phyloP scores from a whole-genome alignment of 2,329 filamentous ascomycete genomes.

The Phyllosticta citriasiana region DNA sequence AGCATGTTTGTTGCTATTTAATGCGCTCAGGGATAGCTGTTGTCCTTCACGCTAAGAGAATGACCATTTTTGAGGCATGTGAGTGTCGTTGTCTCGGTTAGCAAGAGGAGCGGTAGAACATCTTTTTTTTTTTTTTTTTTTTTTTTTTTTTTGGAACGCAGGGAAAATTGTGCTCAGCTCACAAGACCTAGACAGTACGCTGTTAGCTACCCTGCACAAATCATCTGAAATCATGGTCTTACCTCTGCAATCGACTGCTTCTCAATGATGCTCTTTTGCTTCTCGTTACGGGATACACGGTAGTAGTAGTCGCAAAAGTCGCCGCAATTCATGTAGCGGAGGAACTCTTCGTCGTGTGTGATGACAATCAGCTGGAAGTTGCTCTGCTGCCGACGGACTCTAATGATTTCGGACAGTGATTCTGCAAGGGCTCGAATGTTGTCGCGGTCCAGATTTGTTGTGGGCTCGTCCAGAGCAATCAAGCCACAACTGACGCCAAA shows the following conservation, averaged over 20 bases:
- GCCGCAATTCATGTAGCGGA: conserved; percentile 84
- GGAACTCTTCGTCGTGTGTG: conserved; percentile 95
- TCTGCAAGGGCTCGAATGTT: conserved; percentile 86
- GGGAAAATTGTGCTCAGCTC: not conserved
- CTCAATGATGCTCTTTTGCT: conserved; percentile 81
- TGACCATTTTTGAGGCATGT: not conserved
- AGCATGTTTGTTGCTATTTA: not conserved
- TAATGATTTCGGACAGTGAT: conserved; percentile 80
- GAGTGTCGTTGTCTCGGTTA: not conserved
- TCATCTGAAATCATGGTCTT: not conserved
- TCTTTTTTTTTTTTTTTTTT: not conserved
- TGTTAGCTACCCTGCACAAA: not conserved
- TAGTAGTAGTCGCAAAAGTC: conserved; percentile 93
- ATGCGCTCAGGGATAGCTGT: not conserved
- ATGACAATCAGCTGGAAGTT: conserved; percentile 99
- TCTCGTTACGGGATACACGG: conserved; percentile 70
- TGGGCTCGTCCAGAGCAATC: conserved; percentile 94
- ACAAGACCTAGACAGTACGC: not conserved
- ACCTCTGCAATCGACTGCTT: conserved; percentile 40
- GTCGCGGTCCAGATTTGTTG: conserved; percentile 89
- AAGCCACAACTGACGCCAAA: conserved; percentile 94
- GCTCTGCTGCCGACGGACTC: conserved; percentile 67
- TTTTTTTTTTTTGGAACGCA: not conserved
- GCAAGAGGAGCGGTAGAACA: not conserved
- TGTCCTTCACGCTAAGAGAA: not conserved